A percentile compares a stretch with the other conserved stretches of the same genome.
Evolutionary conservation across 306 rosid species (phyloP).

Genomic region (Lathyrus tuberosus): DNA sequence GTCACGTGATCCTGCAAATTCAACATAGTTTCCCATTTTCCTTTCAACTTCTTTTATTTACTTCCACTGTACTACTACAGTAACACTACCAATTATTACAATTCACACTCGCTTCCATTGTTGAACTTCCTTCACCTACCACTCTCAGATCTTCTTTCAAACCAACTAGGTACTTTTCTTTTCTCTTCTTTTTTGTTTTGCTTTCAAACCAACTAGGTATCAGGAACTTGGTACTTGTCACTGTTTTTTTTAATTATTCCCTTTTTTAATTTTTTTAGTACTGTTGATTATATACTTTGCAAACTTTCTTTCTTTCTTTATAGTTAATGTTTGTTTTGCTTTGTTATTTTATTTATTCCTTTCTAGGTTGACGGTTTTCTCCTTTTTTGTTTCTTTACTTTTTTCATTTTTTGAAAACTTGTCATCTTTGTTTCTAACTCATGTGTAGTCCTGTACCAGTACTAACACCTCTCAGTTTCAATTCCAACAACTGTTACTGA

Average conservation of each 20-base stretch:
- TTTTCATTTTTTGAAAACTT: constrained; percentile 7
- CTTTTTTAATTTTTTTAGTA: background rate
- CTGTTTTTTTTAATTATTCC: background rate
- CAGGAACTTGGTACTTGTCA: background rate
- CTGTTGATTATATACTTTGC: background rate
- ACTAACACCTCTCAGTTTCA: no score
- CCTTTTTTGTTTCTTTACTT: constrained; percentile 1
- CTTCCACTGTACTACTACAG: background rate
- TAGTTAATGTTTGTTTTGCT: constrained; percentile 31
- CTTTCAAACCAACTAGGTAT: background rate
- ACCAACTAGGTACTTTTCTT: background rate
- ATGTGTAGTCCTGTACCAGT: background rate
- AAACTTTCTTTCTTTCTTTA: constrained; percentile 25
- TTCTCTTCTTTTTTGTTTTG: background rate
- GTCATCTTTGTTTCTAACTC: constrained; percentile 7
- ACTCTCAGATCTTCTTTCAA: constrained; percentile 50
- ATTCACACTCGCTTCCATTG: constrained; percentile 4
- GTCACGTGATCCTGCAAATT: constrained; percentile 60
- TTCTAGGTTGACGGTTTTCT: constrained; percentile 37
- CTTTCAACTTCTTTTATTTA: background rate
- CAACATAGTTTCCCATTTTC: constrained; percentile 45
- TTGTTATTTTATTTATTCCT: constrained; percentile 38
- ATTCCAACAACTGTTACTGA: background rate
- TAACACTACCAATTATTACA: background rate
- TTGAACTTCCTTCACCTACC: background rate